Conservation (phyloP, 495 filamentous ascomycete genomes). For the Stereocaulon alpinum region DNA sequence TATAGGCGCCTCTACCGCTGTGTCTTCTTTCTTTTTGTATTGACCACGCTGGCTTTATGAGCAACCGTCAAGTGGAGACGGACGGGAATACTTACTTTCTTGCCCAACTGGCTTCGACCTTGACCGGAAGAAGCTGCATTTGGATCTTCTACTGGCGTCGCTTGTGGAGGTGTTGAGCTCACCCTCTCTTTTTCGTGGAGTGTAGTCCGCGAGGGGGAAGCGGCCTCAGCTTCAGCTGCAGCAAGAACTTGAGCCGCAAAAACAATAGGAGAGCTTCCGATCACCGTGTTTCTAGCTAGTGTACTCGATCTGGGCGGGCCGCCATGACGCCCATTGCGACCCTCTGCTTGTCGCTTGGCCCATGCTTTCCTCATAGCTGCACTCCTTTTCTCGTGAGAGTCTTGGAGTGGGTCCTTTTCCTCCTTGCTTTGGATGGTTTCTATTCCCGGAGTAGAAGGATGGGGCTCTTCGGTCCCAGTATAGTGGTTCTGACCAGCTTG, state of each 20-base stretch:
- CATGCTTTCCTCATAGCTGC: conserved; percentile 1
- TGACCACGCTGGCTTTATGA: not conserved
- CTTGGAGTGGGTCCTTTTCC: not conserved
- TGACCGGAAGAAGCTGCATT: not conserved
- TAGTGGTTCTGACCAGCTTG: not conserved
- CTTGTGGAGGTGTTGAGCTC: not conserved
- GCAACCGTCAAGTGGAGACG: not conserved
- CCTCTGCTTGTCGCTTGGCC: conserved; percentile 6
- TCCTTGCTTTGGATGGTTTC: not conserved
- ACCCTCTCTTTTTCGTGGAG: not conserved
- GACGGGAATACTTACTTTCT: not conserved
- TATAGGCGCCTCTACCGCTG: not conserved
- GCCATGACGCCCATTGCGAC: not conserved
- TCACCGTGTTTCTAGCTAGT: not conserved
- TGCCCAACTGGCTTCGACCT: not conserved
- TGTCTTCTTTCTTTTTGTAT: not conserved
- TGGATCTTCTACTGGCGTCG: not conserved
- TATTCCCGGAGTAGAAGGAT: not conserved
- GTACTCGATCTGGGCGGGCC: conserved; percentile 3
- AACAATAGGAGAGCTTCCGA: not conserved
- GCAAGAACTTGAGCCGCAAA: not conserved
- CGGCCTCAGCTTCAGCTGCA: not conserved
- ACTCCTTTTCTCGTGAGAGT: not conserved
- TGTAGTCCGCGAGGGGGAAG: not conserved
- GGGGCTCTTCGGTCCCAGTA: not conserved